phyloP scores from a whole-genome alignment of 1,139 yeast genomes.

The Hanseniaspora gamundiae region DNA sequence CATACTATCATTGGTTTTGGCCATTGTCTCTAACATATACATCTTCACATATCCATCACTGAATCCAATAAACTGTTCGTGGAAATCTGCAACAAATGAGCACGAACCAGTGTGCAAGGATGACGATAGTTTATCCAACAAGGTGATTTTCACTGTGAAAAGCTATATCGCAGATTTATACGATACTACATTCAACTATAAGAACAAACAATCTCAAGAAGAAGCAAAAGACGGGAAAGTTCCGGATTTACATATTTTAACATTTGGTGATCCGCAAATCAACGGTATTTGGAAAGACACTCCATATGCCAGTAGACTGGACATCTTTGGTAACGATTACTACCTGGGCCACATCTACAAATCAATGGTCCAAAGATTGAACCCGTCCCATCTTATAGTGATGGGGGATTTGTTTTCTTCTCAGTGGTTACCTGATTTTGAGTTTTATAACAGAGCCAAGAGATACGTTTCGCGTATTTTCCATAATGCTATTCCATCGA shows the following conservation, averaged over 20 bases:
- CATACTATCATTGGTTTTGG: slow-evolving; percentile 26
- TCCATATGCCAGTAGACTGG: slow-evolving; percentile 63
- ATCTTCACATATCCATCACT: slow-evolving; percentile 68
- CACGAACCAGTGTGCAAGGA: slow-evolving; percentile 2
- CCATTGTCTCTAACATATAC: slow-evolving; percentile 41
- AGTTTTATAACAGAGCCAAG: slow-evolving; percentile 65
- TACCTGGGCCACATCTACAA: slow-evolving; percentile 74
- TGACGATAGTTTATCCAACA: background rate
- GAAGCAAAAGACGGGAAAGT: slow-evolving; percentile 13
- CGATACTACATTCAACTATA: slow-evolving; percentile 12
- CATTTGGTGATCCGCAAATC: slow-evolving; percentile 95
- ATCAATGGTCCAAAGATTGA: slow-evolving; percentile 46
- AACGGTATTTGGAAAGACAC: slow-evolving; percentile 72
- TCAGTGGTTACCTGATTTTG: slow-evolving; percentile 88
- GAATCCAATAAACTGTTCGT: slow-evolving; percentile 40
- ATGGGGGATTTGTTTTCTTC: slow-evolving; percentile 92
- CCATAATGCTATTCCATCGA: slow-evolving; percentile 20
- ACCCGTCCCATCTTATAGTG: slow-evolving; percentile 75
- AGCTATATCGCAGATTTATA: slow-evolving; percentile 19
- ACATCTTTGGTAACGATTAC: slow-evolving; percentile 78
- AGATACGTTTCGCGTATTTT: slow-evolving; percentile 59
- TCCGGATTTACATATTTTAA: slow-evolving; percentile 49
- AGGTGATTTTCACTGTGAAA: slow-evolving; percentile 9
- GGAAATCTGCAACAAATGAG: slow-evolving; percentile 28
- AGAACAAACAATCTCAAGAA: slow-evolving; percentile 9